Base-by-base conservation (phyloP, 176 grass and related monocot genomes). In the Echinochloa phyllopogon region DNA sequence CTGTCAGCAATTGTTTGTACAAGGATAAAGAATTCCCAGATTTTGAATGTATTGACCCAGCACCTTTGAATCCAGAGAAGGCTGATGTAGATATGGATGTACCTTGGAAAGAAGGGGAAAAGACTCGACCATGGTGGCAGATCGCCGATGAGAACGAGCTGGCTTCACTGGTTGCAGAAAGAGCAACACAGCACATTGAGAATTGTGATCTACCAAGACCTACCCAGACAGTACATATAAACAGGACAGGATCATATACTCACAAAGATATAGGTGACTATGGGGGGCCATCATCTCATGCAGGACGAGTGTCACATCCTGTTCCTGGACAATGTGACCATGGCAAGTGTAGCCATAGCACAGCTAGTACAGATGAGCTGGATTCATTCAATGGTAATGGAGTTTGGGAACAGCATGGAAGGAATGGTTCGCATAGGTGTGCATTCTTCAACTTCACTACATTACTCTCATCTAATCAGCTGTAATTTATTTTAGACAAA, bases 151-250 rank as follows among this genome's bases (percentile, higher is more conserved):
- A 94, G 71, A 86, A 90, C 53, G 91, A 92, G 65, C 62, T 98
- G n/a, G 92, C 91, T 92, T 93, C 76, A 86, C 75, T 98, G 33
- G 89, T 98, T 73, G 85, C 95, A 65, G 85, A 98, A 86, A 95
- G 88, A 81, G 84, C 92, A 86, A 44, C 42, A 82, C 84, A 82
- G 12, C 65, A 88, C 72, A 84, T 98, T 58, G 95, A 98, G 72
- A 98, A 98, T 43, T 98, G 92, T 57, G 95, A 98, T 77, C 87
- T 98, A 18, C 95, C 95, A 76, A 98, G 84, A 70, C 93, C 92
- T 25, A 82, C 82, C 12, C 88, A 93, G 52, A 91, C 78, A 23
- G 72, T 87, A 49, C 74, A 15, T 85, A 63, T 87, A 84, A 51
- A 68, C 12, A 12, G 59, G 42, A 63, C 76, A 76, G 62, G 60